Evolutionary conservation across 2,329 filamentous ascomycete species (phyloP), one percentile per base, ranked within the genome.

Genomic region (Calonectria montana): DNA sequence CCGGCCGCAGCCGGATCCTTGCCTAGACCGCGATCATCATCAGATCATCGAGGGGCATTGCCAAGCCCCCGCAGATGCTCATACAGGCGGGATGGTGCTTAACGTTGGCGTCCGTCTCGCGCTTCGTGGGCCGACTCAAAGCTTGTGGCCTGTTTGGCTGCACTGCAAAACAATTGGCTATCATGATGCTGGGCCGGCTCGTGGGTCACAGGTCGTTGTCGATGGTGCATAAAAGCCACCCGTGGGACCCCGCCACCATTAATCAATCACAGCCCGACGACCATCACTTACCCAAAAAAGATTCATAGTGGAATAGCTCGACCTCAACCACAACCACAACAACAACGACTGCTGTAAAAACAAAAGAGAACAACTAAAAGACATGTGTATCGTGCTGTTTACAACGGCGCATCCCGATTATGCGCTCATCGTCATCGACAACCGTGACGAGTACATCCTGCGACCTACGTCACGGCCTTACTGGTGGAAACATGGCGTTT

Each of bases 341-440:
- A 68, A 63, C 68, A 57, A n/a, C 35, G n/a, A 65, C 39, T 64
- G 48, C 57, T 25, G 45, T 62, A 61, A 61, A 70, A 61, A 27
- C 64, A 27, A 29, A 39, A 35, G 71, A 59, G 62, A 43, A 31
- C 37, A 29, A 64, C 4, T 16, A 47, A 63, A 67, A 74, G 31
- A 23, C 29, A 96, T 96, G 94, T 96, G 94, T 81, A 95, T 96
- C 84, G 92, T 91, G 61, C 86, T 96, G 55, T 86, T 94, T 70
- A 94, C 93, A 29, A 96, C 93, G 21, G 88, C 92, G 55, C 94
- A 96, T 80, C 94, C 94, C 12, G 86, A 89, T 75, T 96, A 96
- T 83, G 88, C 92, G 29, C 87, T 96, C 72, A 93, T 96, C 77
- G 84, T 94, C 72, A 86, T 95, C 80, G 91, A 95, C 84, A 96